Evolutionary conservation across 805 yeast genomes (phyloP).

Genomic region (Yamadazyma philogaea): DNA sequence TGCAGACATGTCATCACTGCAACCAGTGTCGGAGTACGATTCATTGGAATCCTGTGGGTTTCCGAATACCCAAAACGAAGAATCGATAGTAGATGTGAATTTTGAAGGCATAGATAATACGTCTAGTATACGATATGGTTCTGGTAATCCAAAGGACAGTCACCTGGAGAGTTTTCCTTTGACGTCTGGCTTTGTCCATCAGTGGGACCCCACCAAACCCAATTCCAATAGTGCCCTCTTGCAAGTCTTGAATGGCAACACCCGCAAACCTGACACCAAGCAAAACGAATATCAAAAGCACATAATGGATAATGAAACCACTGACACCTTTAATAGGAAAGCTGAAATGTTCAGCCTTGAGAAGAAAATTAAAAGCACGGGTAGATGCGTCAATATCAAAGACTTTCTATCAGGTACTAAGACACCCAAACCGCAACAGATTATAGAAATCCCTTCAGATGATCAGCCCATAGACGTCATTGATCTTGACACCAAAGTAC

Average conservation of each 20-base stretch:
- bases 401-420: conserved; percentile 8
- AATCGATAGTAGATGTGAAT: not conserved
- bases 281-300: not conserved
- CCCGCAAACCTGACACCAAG: not conserved
- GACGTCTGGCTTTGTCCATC: not conserved
- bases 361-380: conserved; percentile 7
- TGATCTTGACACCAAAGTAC: conserved; percentile 22
- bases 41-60: not conserved
- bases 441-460: conserved; percentile 1
- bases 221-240: not conserved
- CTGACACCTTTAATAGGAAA: not conserved
- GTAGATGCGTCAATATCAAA: conserved; percentile 9
- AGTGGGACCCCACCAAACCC: not conserved
- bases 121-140: not conserved
- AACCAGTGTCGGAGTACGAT: not conserved
- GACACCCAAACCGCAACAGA: conserved; percentile 6
- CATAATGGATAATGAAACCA: not conserved
- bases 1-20: conserved; percentile 1
- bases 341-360: conserved; percentile 3
- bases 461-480: not conserved
- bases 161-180: not conserved
- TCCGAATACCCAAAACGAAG: not conserved
- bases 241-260: not conserved
- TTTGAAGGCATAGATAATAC: not conserved
- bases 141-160: not conserved